Conservation (phyloP, 495 filamentous ascomycete genomes). For the Pyrenopolyporus hunteri region DNA sequence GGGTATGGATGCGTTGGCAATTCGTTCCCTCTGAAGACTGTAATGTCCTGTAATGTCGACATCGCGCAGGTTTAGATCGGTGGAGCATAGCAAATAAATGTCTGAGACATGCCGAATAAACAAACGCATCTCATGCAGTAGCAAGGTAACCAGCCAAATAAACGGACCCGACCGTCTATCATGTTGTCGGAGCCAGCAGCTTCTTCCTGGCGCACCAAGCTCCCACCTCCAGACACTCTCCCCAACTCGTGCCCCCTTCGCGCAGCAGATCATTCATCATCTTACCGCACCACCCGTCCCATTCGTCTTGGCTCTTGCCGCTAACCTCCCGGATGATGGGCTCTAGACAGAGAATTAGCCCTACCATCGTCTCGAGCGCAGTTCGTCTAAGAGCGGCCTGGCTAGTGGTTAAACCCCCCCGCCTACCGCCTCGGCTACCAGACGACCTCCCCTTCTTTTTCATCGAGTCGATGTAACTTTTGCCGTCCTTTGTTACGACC, state of each 20-base stretch:
- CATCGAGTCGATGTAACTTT: slow-evolving; percentile 54
- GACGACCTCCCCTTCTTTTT: slow-evolving; percentile 40
- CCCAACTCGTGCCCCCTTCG: slow-evolving; percentile 76
- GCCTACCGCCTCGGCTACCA: slow-evolving; percentile 31
- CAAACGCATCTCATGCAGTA: no score
- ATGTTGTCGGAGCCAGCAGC: slow-evolving; percentile 32
- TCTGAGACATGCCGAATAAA: slow-evolving; percentile 25
- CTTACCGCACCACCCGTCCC: slow-evolving; percentile 86
- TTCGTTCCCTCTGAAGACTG: slow-evolving; percentile 5
- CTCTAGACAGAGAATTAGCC: slow-evolving; percentile 87
- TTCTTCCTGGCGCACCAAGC: slow-evolving; percentile 91
- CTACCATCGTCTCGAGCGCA: slow-evolving; percentile 79
- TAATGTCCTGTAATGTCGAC: no score
- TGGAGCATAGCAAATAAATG: slow-evolving; percentile 13
- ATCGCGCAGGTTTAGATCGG: slow-evolving; percentile 12
- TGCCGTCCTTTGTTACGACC: slow-evolving; percentile 59
- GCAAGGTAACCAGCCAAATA: slow-evolving; percentile 9
- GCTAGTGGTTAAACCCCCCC: slow-evolving; percentile 65
- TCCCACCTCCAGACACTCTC: slow-evolving; percentile 90
- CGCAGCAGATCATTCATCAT: slow-evolving; percentile 86
- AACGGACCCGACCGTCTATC: slow-evolving; percentile 10
- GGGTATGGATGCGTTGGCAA: slow-evolving; percentile 6
- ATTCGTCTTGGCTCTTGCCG: slow-evolving; percentile 87
- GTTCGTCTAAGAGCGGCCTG: slow-evolving; percentile 79
- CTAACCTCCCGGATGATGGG: slow-evolving; percentile 80